Evolutionary conservation across 257 asterid genomes (phyloP), one percentile per base, ranked within the genome.

Genomic region (Ligustrum vulgare): DNA sequence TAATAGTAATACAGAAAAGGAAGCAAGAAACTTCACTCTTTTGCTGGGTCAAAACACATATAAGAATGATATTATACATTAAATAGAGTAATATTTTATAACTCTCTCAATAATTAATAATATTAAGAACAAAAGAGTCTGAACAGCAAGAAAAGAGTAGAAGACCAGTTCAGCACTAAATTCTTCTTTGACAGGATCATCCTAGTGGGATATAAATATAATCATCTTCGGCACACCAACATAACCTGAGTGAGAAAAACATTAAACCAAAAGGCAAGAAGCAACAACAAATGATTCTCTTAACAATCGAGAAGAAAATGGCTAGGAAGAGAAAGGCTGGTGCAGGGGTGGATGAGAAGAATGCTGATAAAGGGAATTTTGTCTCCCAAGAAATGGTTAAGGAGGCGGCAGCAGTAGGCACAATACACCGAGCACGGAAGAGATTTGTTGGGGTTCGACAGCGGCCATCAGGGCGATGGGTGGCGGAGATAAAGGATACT

Each of bases 401-500:
- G 83, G 90, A 86, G 41, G 90, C 85, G 0, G 88, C 86, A 0
- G 85, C 84, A 9, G 67, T 80, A 0, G 90, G 95, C 1, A 92
- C 91, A 6, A 86, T 69, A 1, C 63, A 87, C 22, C 83, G 85
- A 34, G 86, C 89, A 2, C 78, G 87, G 33, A 90, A 92, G 79
- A 78, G 90, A 28, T 92, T 90, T 10, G 97, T 92, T 5, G 94
- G 96, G 2, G 94, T 91, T 31, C 83, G 96, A 31, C 96, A 91
- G 76, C 80, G 94, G 80, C 96, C 93, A 0, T 91, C 96, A 2
- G 96, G 96, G 67, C 87, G 92, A 62, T 91, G 96, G 96, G 96
- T 91, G 75, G 94, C 96, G 2, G 96, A 91, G 86, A 91, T 91
- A 18, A 91, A 91, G 72, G 94, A 91, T 72, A 91, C 96, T 23